Conservation (phyloP, 805 yeast species). For the Lipomyces lipofer region DNA sequence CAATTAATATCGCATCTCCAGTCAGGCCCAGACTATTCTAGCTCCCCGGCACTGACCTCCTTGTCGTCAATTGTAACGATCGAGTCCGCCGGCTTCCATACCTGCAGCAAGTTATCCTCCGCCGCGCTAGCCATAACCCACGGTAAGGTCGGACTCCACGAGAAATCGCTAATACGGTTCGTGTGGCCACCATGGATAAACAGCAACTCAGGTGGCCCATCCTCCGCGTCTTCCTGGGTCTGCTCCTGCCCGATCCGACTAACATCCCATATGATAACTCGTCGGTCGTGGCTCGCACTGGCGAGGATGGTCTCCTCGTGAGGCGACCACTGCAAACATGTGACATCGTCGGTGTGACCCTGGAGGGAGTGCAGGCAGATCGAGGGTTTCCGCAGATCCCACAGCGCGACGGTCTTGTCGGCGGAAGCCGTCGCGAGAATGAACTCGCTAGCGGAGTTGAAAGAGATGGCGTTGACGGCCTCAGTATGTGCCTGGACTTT, state of each 20-base stretch:
- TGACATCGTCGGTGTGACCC: constrained; percentile 63
- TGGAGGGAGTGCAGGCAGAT: constrained; percentile 62
- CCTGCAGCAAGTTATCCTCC: constrained; percentile 72
- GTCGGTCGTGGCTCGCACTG: constrained; percentile 64
- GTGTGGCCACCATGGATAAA: constrained; percentile 91
- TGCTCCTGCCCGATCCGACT: constrained; percentile 54
- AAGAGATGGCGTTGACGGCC: constrained; percentile 67
- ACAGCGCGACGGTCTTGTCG: constrained; percentile 69
- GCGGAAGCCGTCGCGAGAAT: constrained; percentile 76
- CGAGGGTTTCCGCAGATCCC: constrained; percentile 68
- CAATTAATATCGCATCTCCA: too few species aligned
- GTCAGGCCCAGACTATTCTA: constrained; percentile 26
- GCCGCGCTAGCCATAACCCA: constrained; percentile 67
- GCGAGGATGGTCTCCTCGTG: constrained; percentile 54
- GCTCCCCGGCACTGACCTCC: constrained; percentile 37
- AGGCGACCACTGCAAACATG: constrained; percentile 57
- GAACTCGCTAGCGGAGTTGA: constrained; percentile 55
- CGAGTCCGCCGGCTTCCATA: constrained; percentile 68
- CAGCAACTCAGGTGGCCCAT: constrained; percentile 71
- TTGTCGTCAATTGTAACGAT: constrained; percentile 45
- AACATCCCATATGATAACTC: constrained; percentile 76
- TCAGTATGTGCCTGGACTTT: constrained; percentile 54
- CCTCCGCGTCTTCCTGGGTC: constrained; percentile 55
- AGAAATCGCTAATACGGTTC: constrained; percentile 62
- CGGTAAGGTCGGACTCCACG: constrained; percentile 61